Evolutionary conservation across 2,329 filamentous ascomycete species (phyloP).

Genomic region (Phialocephala sp.): DNA sequence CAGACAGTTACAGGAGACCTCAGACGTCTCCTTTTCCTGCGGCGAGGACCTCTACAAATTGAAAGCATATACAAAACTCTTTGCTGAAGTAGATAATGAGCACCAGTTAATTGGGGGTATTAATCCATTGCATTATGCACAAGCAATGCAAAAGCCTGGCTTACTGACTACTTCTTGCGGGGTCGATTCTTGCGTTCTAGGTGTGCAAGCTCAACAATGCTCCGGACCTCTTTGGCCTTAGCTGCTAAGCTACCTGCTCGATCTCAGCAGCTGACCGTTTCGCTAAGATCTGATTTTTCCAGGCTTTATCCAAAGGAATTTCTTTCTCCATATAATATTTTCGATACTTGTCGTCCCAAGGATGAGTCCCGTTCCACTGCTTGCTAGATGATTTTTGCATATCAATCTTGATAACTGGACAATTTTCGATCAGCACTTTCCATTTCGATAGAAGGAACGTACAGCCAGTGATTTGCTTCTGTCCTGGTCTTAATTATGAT

Average conservation of each 20-base stretch:
- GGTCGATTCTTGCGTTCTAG: no score
- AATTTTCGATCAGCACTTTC: neutral
- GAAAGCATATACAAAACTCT: no score
- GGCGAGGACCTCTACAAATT: no score
- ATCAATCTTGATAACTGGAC: neutral
- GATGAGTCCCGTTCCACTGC: neutral
- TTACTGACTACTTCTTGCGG: no score
- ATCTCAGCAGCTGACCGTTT: neutral
- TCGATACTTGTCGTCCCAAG: neutral
- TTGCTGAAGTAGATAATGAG: no score
- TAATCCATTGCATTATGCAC: no score
- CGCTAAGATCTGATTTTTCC: neutral
- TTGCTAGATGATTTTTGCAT: no score
- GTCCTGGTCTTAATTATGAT: neutral
- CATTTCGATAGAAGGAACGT: neutral
- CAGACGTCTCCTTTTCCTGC: no score
- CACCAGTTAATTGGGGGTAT: no score
- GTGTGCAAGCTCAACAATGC: constrained; percentile 1
- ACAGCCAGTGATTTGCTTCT: neutral
- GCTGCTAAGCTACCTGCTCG: neutral
- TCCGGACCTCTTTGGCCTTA: neutral
- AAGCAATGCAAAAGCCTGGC: no score
- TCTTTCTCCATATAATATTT: neutral
- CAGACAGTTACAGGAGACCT: no score
- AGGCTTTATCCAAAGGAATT: neutral